Conservation (phyloP, 2,329 filamentous ascomycete genomes). For the Escovopsis weberi region DNA sequence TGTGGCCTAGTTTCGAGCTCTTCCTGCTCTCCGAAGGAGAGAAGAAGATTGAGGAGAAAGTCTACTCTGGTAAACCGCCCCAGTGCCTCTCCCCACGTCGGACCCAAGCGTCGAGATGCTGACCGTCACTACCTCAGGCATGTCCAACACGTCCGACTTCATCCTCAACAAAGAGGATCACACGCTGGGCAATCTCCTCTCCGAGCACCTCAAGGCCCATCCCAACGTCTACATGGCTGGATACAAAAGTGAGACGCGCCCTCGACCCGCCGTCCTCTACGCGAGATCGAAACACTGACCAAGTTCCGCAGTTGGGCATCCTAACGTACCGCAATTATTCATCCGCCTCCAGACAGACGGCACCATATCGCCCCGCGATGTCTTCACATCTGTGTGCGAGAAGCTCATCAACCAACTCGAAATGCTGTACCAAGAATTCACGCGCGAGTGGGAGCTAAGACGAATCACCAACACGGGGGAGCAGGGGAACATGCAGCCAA, state of each 20-base stretch:
- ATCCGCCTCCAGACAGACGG: slow-evolving; percentile 90
- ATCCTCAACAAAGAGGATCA: slow-evolving; percentile 94
- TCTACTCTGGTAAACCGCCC: slow-evolving; percentile 66
- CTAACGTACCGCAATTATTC: slow-evolving; percentile 45
- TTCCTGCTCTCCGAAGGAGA: slow-evolving; percentile 79
- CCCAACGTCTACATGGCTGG: slow-evolving; percentile 78
- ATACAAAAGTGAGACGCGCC: slow-evolving; percentile 56
- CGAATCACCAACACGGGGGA: slow-evolving; percentile 64
- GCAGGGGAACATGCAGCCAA: slow-evolving; percentile 29
- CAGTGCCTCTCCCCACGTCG: background rate
- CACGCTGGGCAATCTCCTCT: slow-evolving; percentile 81
- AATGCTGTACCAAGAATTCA: slow-evolving; percentile 74
- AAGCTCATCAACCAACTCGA: slow-evolving; percentile 71
- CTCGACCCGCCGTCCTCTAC: too few species aligned
- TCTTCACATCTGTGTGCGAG: slow-evolving; percentile 65
- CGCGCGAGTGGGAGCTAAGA: slow-evolving; percentile 77
- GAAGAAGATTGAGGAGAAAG: slow-evolving; percentile 82
- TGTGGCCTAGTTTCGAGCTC: slow-evolving; percentile 61
- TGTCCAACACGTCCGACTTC: slow-evolving; percentile 92
- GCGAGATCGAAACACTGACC: slow-evolving; percentile 7
- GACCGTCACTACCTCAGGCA: slow-evolving; percentile 33
- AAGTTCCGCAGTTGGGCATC: slow-evolving; percentile 32
- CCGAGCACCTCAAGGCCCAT: slow-evolving; percentile 71
- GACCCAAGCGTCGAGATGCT: background rate
- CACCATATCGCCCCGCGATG: slow-evolving; percentile 73